phyloP scores from a whole-genome alignment of 2,329 filamentous ascomycete genomes.

The Phyllosticta capitalensis region DNA sequence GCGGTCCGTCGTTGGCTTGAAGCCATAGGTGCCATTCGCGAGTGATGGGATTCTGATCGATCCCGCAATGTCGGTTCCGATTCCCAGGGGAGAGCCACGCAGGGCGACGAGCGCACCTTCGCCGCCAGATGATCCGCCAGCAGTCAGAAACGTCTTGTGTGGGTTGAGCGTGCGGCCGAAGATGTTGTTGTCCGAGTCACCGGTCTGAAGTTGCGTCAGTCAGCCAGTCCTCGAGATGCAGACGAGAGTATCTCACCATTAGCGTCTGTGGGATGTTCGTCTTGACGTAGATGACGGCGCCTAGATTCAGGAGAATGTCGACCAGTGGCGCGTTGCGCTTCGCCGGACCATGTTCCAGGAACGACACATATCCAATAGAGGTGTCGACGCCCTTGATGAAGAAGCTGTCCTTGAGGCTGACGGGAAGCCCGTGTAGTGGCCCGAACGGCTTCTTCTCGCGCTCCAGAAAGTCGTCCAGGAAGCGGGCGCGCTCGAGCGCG shows the following conservation, averaged over 20 bases:
- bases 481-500: slow-evolving; percentile 23
- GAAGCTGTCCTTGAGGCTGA: slow-evolving; percentile 42
- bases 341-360: slow-evolving; percentile 18
- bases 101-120: slow-evolving; percentile 47
- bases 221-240: neutral
- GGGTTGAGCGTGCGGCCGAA: slow-evolving; percentile 46
- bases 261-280: slow-evolving; percentile 47
- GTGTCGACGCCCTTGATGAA: slow-evolving; percentile 38
- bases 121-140: slow-evolving; percentile 47
- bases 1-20: slow-evolving; percentile 28
- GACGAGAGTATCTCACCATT: slow-evolving; percentile 32
- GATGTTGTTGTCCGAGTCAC: slow-evolving; percentile 42
- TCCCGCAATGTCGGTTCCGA: slow-evolving; percentile 25
- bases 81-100: slow-evolving; percentile 43
- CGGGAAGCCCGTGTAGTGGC: slow-evolving; percentile 42
- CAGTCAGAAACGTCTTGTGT: slow-evolving; percentile 40
- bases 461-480: slow-evolving; percentile 23
- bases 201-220: slow-evolving; percentile 15
- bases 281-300: slow-evolving; percentile 42
- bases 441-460: slow-evolving; percentile 30
- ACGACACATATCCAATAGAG: slow-evolving; percentile 41
- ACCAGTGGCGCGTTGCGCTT: slow-evolving; percentile 17
- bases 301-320: slow-evolving; percentile 32
- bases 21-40: slow-evolving; percentile 9
- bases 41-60: slow-evolving; percentile 11